Conservation (phyloP, 768 basidiomycete species). For the Naematelia encephala region DNA sequence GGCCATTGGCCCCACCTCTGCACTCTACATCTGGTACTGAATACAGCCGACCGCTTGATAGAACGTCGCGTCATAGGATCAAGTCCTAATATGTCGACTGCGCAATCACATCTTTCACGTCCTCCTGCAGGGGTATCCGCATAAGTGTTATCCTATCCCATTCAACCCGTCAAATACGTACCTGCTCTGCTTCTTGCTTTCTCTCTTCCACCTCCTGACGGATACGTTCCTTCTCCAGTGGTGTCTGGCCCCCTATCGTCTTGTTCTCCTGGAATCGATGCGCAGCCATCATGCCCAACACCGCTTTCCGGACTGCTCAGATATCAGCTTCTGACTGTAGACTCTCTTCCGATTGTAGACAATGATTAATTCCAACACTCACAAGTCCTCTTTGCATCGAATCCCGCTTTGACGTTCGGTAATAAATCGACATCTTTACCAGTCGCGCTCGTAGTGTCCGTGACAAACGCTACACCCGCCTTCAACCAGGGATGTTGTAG, state of each 20-base stretch:
- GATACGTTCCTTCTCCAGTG: constrained; percentile 59
- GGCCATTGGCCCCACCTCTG: too few relatives aligned
- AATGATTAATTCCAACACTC: constrained; percentile 48
- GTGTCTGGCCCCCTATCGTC: constrained; percentile 38
- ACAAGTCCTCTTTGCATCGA: constrained; percentile 86
- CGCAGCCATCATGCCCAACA: constrained; percentile 79
- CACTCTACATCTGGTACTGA: too few relatives aligned
- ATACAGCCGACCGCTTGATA: too few relatives aligned
- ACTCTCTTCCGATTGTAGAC: background rate
- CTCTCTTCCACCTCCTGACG: constrained; percentile 62
- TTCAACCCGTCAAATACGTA: constrained; percentile 30
- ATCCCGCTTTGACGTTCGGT: constrained; percentile 82
- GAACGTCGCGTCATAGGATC: background rate
- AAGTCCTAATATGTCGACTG: background rate
- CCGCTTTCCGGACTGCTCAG: constrained; percentile 75
- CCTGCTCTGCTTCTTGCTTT: constrained; percentile 78
- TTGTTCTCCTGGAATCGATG: constrained; percentile 61
- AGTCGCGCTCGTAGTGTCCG: constrained; percentile 58
- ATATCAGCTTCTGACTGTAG: constrained; percentile 3
- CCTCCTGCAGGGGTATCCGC: constrained; percentile 15
- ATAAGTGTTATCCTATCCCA: background rate
- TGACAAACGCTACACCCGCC: constrained; percentile 55
- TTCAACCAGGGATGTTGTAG: constrained; percentile 75
- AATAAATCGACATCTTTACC: constrained; percentile 64
- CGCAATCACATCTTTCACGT: constrained; percentile 22